Evolutionary conservation across 495 filamentous ascomycete species (phyloP), one percentile per base, ranked within the genome.

Genomic region (Aspergillus bertholletiae): DNA sequence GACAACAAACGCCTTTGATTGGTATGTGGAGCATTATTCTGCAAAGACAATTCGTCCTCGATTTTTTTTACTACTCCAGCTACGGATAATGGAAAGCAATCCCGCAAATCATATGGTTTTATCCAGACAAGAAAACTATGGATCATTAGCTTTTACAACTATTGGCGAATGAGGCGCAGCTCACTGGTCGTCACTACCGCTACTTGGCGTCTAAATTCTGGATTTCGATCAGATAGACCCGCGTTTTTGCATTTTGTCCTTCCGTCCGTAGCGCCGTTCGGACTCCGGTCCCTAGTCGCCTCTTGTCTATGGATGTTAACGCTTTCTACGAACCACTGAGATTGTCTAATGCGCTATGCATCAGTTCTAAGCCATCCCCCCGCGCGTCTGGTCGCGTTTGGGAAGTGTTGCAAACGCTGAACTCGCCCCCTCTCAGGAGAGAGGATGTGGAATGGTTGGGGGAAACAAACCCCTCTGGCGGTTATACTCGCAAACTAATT

Each of bases 101-200:
- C 39, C 15, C 20, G 39, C 39, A 22, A 43, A 43, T 43, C 39
- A 43, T 20, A 43, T 21, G 39, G 39, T 21, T 13, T 8, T 34
- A 1, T 5, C 23, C 21, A 28, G 35, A 22, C 0, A 8, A 32
- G 13, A 30, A 30, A 52, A 48, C 27, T 21, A 48, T 32, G 46
- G 26, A 48, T 48, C 32, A 48, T 48, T 48, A 15, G 20, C 26
- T 43, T 18, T 22, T 22, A 5, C 34, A 21, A 43, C 39, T 40
- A 48, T 32, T 48, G 27, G 27, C 27, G 13, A 49, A 35, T 35
- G 46, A 49, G 46, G 46, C 46, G 46, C 46, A 49, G 46, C 46
- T 3, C 18, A 34, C 30, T 30, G 22, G 13, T 11, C 9, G 44
- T 27, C 44, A 18, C 24, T 46, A n/a, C 27, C 22, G 24, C 24